Percentiles rank a stretch among this genome's conserved stretches.
phyloP scores from a whole-genome alignment of 257 asterid genomes.

The Scutellaria galericulata region DNA sequence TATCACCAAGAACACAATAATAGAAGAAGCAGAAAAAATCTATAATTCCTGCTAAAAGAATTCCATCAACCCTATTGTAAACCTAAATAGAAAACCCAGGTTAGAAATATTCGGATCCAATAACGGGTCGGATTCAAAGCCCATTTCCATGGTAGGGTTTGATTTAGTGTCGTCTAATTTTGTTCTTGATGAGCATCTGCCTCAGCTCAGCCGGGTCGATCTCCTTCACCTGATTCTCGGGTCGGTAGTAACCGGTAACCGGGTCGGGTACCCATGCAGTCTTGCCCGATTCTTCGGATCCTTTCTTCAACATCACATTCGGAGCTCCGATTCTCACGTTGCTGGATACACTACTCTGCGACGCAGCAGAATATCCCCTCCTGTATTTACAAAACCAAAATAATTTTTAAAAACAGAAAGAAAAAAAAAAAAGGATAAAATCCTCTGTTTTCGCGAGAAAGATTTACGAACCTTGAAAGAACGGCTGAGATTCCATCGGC shows the following conservation, averaged over 20 bases:
- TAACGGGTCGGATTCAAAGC: conserved; percentile 9
- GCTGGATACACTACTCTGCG: conserved; percentile 41
- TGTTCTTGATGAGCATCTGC: conserved; percentile 46
- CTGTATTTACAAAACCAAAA: conserved; percentile 27
- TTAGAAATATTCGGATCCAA: conserved; percentile 2
- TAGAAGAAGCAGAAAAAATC: not conserved
- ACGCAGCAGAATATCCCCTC: conserved; percentile 55
- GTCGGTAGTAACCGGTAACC: conserved; percentile 60
- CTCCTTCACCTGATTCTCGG: conserved; percentile 50
- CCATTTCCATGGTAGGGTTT: conserved; percentile 10
- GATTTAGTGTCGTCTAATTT: conserved; percentile 24
- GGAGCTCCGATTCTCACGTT: conserved; percentile 40
- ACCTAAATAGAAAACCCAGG: not conserved
- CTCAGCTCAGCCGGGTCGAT: conserved; percentile 63
- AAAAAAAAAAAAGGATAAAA: not conserved
- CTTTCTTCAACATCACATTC: conserved; percentile 52
- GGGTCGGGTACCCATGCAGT: conserved; percentile 73
- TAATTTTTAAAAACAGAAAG: not conserved
- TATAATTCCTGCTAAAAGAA: conserved; percentile 6
- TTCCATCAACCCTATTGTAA: not conserved
- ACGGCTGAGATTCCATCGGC: conserved; percentile 44
- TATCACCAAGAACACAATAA: not conserved
- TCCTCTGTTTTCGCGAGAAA: not conserved
- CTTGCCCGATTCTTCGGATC: conserved; percentile 42
- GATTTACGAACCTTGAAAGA: conserved; percentile 32